phyloP scores from a whole-genome alignment of 1,284 basidiomycete genomes.

The Cystobasidium sp. region DNA sequence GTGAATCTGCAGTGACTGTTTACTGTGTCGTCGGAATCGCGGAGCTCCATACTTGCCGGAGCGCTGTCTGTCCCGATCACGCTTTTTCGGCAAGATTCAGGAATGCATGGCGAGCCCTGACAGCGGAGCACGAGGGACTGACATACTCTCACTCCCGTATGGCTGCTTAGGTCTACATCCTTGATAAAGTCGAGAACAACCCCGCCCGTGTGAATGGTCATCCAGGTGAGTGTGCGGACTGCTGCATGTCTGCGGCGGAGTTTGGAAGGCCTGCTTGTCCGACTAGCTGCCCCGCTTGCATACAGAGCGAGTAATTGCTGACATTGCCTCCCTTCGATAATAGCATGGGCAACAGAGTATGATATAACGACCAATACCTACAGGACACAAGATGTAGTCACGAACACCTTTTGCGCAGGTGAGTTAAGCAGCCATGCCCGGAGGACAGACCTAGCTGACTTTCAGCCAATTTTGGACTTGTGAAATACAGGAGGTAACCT shows the following conservation, averaged over 20 bases:
- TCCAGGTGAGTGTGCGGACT: slow-evolving; percentile 42
- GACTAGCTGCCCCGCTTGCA: too few relatives aligned
- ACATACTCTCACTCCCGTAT: background rate
- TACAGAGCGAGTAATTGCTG: too few relatives aligned
- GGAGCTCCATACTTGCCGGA: background rate
- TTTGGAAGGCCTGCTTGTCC: background rate
- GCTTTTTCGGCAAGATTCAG: too few relatives aligned
- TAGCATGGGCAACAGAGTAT: slow-evolving; percentile 42
- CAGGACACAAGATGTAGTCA: slow-evolving; percentile 52
- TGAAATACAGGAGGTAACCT: slow-evolving; percentile 19
- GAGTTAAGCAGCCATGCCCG: background rate
- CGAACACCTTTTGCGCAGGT: slow-evolving; percentile 58
- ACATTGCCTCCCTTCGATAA: too few relatives aligned
- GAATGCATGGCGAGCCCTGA: background rate
- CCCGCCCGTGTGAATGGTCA: slow-evolving; percentile 43
- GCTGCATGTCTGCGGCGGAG: too few relatives aligned
- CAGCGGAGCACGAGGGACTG: background rate
- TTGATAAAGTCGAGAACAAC: slow-evolving; percentile 59
- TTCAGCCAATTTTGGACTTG: too few relatives aligned
- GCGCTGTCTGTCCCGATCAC: too few relatives aligned
- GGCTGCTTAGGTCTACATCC: slow-evolving; percentile 53
- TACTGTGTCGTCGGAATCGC: too few relatives aligned
- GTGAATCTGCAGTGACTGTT: background rate
- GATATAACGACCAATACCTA: slow-evolving; percentile 48
- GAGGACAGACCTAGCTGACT: too few relatives aligned